Base-by-base conservation (phyloP, 179 eudicot genomes). In the Sideroxylon spinosum region DNA sequence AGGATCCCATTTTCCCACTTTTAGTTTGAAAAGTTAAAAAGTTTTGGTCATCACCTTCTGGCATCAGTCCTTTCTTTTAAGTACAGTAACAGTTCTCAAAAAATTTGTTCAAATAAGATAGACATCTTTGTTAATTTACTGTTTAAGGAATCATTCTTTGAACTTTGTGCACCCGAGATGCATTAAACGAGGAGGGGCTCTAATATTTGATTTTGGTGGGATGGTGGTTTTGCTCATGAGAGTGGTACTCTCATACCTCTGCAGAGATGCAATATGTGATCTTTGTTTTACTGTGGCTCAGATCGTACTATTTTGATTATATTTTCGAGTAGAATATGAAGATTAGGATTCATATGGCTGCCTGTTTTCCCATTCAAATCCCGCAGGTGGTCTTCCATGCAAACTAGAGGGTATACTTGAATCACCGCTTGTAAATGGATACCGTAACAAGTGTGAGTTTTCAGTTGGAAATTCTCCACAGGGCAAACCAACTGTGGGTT, bases 401-500 rank as follows among this genome's bases (percentile, higher is more conserved):
- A 89, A 89, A 78, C 76, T 95, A 65, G 97, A 93, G 82, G 97
- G 98, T 56, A 90, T 95, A 83, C 74, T 95, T 66, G 97, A 89
- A 70, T 95, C 98, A 50, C 97, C 98, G 8, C 82, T 91, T 68
- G 82, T 91, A 66, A 84, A 90, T 82, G 98, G 97, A 73, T 95
- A 95, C 78, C 94, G 98, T 57, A 95, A 95, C 89, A 95, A 95
- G 90, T 95, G 98, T 74, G 98, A 95, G 81, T 95, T 95, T 83
- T 89, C 98, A 52, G 93, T 91, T 78, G 98, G 97, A 73, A 86
- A 87, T 82, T 95, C 98, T 64, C 78, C 88, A 72, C 92, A 87
- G 22, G 97, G 93, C 11, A 93, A 88, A 82, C 87, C 87, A 71
- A 93, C 97, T 23, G 98, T 90, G 60, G 98, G 98, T 16, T 95